Evolutionary conservation across 768 basidiomycete species (phyloP), one percentile per base, ranked within the genome.

Genomic region (Suillus ampliporus): DNA sequence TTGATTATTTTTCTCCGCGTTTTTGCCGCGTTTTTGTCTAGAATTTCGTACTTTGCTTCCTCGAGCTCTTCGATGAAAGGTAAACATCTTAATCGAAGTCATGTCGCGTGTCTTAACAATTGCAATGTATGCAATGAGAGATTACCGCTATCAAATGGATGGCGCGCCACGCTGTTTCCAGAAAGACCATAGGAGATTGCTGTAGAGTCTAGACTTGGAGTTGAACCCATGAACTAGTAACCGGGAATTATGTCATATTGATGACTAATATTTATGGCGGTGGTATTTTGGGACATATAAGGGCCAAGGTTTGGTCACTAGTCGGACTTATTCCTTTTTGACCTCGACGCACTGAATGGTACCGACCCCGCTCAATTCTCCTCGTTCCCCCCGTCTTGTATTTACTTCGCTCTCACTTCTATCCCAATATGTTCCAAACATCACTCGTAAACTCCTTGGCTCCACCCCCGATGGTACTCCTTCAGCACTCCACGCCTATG

Each of bases 351-450:
- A 63, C 65, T 77, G 78, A 78, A 79, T 79, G 78, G 77, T 74
- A 71, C 76, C 76, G n/a, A 64, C 74, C 60, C 76, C 74, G 48
- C 57, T 70, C 23, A 69, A 67, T 60, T 73, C 73, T 37, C 64
- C 71, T 62, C 74, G 72, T 62, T 79, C 82, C 62, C 76, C 83
- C 62, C 83, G 81, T 65, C 77, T 82, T 63, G 68, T 83, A 60
- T 77, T 80, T 61, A 73, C 81, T 64, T 70, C 82, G 61, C 64
- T 82, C 65, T 82, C 84, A 15, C 47, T 84, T 62, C 66, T 74
- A 9, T 74, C 77, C 1, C 80, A 83, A 67, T 73, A 85, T 84
- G 84, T 77, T 61, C 79, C 78, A 65, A 72, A 68, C 61, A 62
- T 82, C 62, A 61, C 79, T 67, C 79, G 72, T 43, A 65, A 14